These are phyloP conservation scores for Aspergillaceae sp. DNA, from an alignment of 2,329 filamentous ascomycete species.

Conservation along the genomic window DNA sequence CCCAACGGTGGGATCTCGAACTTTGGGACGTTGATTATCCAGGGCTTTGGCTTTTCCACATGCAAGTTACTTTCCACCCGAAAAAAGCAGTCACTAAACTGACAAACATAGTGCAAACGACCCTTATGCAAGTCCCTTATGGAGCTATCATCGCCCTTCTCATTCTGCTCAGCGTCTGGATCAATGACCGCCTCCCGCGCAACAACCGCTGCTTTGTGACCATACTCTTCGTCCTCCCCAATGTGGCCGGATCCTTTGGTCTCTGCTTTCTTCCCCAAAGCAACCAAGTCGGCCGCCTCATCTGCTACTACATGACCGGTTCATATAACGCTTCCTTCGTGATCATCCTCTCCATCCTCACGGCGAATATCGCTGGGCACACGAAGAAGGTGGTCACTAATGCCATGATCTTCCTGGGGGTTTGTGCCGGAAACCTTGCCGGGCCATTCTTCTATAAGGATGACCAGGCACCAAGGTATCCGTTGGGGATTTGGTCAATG, in stretches of 20 bases:
- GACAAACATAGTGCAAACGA: constrained; percentile 22
- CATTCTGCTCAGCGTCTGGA: constrained; percentile 11
- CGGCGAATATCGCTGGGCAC: constrained; percentile 22
- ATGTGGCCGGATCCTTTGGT: constrained; percentile 13
- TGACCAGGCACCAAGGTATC: constrained; percentile 17
- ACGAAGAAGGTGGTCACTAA: constrained; percentile 24
- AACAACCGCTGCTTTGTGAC: constrained; percentile 14
- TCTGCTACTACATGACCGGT: constrained; percentile 18
- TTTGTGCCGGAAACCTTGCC: constrained; percentile 19
- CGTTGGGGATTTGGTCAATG: constrained; percentile 18
- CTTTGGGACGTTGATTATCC: constrained; percentile 22
- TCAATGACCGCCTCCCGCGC: constrained; percentile 14
- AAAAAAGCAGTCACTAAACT: constrained; percentile 19
- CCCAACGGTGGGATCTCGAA: constrained; percentile 26
- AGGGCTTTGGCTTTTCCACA: constrained; percentile 35
- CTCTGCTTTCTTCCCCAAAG: constrained; percentile 9
- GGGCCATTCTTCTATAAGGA: constrained; percentile 21
- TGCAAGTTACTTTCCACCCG: constrained; percentile 26
- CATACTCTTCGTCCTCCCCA: constrained; percentile 16
- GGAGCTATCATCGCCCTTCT: constrained; percentile 25
- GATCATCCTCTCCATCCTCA: constrained; percentile 21
- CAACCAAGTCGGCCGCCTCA: constrained; percentile 13
- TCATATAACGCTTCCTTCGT: constrained; percentile 23
- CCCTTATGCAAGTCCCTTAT: constrained; percentile 31
- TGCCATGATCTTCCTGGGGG: constrained; percentile 20